phyloP scores from a whole-genome alignment of 75 land plant genomes.

The Picea sitchensis region DNA sequence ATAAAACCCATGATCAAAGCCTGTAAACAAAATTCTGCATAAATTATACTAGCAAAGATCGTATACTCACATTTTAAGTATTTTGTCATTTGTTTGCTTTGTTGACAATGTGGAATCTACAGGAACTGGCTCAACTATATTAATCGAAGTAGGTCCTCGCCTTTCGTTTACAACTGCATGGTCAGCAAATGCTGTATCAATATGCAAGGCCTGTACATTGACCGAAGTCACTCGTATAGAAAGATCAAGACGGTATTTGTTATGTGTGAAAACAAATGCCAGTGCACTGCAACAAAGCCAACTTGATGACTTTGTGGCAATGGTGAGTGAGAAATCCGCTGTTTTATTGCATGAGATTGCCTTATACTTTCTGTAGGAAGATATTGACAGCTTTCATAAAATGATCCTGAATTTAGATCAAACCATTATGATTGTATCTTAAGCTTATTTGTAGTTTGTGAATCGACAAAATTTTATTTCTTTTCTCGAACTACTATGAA shows the following conservation, averaged over 20 bases:
- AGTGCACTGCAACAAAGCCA: constrained; percentile 38
- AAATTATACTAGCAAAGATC: too few relatives aligned
- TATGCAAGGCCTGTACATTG: constrained; percentile 77
- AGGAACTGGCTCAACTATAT: constrained; percentile 17
- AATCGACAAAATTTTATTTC: not conserved
- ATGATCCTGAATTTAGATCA: not conserved
- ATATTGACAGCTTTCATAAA: not conserved
- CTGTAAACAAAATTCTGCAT: too few relatives aligned
- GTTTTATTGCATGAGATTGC: not conserved
- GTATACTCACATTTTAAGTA: too few relatives aligned
- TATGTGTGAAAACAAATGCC: constrained; percentile 49
- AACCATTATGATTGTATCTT: not conserved
- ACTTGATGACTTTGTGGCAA: constrained; percentile 63
- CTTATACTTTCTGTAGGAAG: not conserved
- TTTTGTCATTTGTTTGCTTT: not conserved
- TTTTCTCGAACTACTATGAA: not conserved
- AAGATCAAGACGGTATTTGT: constrained; percentile 78
- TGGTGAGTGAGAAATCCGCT: constrained; percentile 30
- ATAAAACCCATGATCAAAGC: too few relatives aligned
- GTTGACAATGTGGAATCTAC: not conserved
- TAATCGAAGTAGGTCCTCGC: constrained; percentile 94
- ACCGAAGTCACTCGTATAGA: constrained; percentile 82
- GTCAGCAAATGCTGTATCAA: constrained; percentile 96
- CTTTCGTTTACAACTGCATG: constrained; percentile 96
- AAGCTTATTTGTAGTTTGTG: not conserved